Evolutionary conservation across 192 early-diverging fungal genomes (phyloP).

Genomic region (Spinellus fusiger): DNA sequence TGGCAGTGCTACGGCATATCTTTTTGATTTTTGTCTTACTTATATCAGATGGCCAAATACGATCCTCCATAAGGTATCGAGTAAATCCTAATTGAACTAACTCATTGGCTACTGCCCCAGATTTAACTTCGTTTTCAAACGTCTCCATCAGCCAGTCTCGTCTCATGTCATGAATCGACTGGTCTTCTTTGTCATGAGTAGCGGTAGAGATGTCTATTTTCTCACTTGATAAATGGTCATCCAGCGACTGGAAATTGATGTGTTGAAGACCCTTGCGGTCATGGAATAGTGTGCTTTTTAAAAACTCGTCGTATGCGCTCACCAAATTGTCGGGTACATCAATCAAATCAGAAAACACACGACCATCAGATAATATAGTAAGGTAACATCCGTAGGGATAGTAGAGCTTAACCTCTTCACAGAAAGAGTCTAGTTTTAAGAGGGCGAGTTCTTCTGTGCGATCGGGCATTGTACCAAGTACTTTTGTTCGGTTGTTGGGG

Average conservation of each 20-base stretch:
- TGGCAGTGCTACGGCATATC: not conserved
- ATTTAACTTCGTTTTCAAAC: not conserved
- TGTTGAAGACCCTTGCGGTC: not conserved
- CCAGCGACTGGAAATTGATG: not conserved
- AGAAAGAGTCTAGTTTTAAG: not conserved
- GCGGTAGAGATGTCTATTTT: not conserved
- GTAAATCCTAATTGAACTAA: not conserved
- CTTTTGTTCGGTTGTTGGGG: not conserved
- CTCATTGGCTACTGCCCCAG: not conserved
- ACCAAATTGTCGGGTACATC: not conserved
- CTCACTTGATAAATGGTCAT: not conserved
- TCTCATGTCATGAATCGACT: not conserved
- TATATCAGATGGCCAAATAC: not conserved
- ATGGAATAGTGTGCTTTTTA: not conserved
- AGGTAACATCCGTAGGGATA: not conserved
- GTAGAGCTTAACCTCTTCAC: not conserved
- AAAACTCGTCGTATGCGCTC: not conserved
- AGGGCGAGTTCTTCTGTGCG: not conserved
- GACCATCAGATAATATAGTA: not conserved
- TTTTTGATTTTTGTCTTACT: not conserved
- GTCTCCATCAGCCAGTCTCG: not conserved
- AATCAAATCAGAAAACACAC: not conserved
- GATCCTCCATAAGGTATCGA: not conserved
- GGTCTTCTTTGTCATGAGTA: not conserved
- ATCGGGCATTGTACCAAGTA: not conserved